Evolutionary conservation across 2,329 filamentous ascomycete genomes (phyloP).

Genomic region (Alternaria hordeiaustralica): DNA sequence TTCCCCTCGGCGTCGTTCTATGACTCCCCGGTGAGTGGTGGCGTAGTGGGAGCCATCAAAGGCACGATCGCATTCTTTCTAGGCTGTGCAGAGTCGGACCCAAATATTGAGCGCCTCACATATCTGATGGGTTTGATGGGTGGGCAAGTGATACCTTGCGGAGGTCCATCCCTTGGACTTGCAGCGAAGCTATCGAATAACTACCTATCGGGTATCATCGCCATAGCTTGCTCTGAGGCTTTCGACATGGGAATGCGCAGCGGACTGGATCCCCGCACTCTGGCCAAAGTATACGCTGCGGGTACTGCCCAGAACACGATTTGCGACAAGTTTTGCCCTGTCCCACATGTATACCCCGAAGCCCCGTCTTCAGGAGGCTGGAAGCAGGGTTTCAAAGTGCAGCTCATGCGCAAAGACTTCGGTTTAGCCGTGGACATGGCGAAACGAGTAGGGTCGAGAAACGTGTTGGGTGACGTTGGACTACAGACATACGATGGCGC

Average conservation of each 20-base stretch:
- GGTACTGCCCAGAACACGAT: slow-evolving; percentile 62
- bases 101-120: slow-evolving; percentile 54
- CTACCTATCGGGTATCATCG: slow-evolving; percentile 65
- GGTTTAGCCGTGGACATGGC: slow-evolving; percentile 62
- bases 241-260: slow-evolving; percentile 67
- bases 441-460: slow-evolving; percentile 57
- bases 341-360: slow-evolving; percentile 57
- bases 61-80: slow-evolving; percentile 64
- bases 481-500: slow-evolving; percentile 61
- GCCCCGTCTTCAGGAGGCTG: slow-evolving; percentile 59
- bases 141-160: slow-evolving; percentile 61
- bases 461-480: slow-evolving; percentile 59
- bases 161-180: slow-evolving; percentile 62
- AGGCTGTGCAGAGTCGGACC: slow-evolving; percentile 55
- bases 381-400: slow-evolving; percentile 63
- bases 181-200: slow-evolving; percentile 68
- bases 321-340: slow-evolving; percentile 59
- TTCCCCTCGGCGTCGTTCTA: slow-evolving; percentile 57
- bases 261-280: slow-evolving; percentile 61
- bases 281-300: slow-evolving; percentile 60
- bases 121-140: slow-evolving; percentile 60
- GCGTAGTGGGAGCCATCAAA: slow-evolving; percentile 59
- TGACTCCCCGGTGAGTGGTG: slow-evolving; percentile 62
- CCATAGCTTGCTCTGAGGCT: slow-evolving; percentile 64
- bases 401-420: slow-evolving; percentile 67